Conservation (phyloP, 2,329 filamentous ascomycete species). For the Niveomyces coronatus region DNA sequence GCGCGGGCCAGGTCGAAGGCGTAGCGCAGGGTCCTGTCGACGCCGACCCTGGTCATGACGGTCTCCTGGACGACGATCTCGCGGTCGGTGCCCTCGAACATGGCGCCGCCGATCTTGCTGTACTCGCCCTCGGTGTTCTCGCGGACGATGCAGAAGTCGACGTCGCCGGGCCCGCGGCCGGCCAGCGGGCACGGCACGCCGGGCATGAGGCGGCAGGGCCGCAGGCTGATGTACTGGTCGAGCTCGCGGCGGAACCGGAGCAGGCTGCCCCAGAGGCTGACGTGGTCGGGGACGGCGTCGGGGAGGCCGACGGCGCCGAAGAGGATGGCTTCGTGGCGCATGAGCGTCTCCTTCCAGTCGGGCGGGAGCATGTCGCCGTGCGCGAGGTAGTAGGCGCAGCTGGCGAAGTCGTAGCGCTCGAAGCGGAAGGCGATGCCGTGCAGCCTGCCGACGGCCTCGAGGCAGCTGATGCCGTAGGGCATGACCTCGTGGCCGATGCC, state of each 20-base stretch:
- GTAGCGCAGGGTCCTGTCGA: constrained; percentile 52
- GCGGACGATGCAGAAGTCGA: constrained; percentile 57
- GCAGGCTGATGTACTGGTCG: constrained; percentile 59
- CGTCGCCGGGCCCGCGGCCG: constrained; percentile 42
- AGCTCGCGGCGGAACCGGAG: constrained; percentile 57
- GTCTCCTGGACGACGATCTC: constrained; percentile 52
- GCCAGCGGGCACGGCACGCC: constrained; percentile 49
- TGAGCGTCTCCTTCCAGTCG: constrained; percentile 41
- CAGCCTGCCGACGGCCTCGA: constrained; percentile 39
- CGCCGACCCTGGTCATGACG: constrained; percentile 50
- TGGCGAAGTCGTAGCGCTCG: constrained; percentile 54
- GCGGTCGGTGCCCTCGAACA: constrained; percentile 48
- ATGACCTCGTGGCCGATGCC: constrained; percentile 62
- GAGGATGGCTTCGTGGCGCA: constrained; percentile 53
- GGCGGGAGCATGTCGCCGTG: constrained; percentile 32
- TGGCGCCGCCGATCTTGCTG: constrained; percentile 52
- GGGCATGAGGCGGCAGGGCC: constrained; percentile 51
- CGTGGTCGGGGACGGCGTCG: constrained; percentile 49
- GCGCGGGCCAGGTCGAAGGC: constrained; percentile 52
- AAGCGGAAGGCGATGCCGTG: constrained; percentile 47
- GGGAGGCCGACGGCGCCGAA: constrained; percentile 56
- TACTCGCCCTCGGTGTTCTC: constrained; percentile 62
- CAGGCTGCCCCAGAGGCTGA: constrained; percentile 57
- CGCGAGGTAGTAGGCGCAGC: constrained; percentile 43
- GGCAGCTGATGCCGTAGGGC: constrained; percentile 48